These are phyloP conservation scores for Phylloporus sp. DNA, from an alignment of 768 basidiomycete genomes.

Conservation along the genomic window DNA sequence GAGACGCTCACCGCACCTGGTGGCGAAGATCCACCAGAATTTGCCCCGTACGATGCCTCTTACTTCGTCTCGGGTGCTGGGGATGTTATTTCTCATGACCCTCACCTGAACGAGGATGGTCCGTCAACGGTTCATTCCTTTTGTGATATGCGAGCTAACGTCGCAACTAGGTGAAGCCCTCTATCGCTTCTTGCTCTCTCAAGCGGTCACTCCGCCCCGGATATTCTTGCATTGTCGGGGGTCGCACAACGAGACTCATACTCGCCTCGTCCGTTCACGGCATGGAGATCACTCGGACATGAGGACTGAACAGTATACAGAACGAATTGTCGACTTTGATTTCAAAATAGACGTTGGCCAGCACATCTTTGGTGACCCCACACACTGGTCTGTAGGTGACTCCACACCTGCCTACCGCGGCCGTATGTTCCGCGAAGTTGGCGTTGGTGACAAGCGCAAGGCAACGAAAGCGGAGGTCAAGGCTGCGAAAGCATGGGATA, in stretches of 20 bases:
- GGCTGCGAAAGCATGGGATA: constrained; percentile 41
- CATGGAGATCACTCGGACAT: constrained; percentile 32
- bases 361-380: constrained; percentile 36
- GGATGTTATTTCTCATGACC: constrained; percentile 65
- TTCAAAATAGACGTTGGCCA: constrained; percentile 57
- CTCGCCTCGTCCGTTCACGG: constrained; percentile 41
- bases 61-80: constrained; percentile 47
- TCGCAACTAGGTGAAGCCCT: constrained; percentile 55
- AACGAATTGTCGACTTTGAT: constrained; percentile 64
- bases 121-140: constrained; percentile 7
- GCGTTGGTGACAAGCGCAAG: constrained; percentile 36
- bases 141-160: constrained; percentile 3
- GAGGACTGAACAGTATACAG: constrained; percentile 50
- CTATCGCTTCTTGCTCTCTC: constrained; percentile 67
- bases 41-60: constrained; percentile 61
- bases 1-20: constrained; percentile 24
- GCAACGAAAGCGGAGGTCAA: constrained; percentile 43
- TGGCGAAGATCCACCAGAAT: constrained; percentile 56
- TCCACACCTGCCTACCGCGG: constrained; percentile 63
- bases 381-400: constrained; percentile 63
- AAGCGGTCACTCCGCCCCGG: constrained; percentile 44
- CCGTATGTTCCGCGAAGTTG: constrained; percentile 55
- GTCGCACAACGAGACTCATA: constrained; percentile 51
- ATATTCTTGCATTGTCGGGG: constrained; percentile 50
- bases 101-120: constrained; percentile 65